These are phyloP conservation scores for Cadophora gregata DNA, from an alignment of 2,329 filamentous ascomycete species.

Conservation along the genomic window DNA sequence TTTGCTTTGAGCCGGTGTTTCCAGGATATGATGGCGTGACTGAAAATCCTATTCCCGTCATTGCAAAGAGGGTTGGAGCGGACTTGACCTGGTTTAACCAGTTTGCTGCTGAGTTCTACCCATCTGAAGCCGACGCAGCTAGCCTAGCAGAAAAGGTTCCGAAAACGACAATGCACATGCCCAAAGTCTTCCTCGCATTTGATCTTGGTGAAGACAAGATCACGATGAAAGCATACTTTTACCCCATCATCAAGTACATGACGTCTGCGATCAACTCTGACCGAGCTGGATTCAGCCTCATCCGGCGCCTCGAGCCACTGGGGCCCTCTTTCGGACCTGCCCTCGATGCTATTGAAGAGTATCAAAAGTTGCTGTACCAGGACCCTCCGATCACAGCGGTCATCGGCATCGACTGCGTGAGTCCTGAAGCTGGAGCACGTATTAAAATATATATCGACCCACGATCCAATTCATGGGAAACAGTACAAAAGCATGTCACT, in stretches of 20 bases:
- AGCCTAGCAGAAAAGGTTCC: not conserved
- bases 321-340: not conserved
- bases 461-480: not conserved
- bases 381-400: not conserved
- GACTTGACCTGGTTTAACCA: slow-evolving; percentile 1
- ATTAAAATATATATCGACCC: slow-evolving; percentile 7
- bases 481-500: not conserved
- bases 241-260: slow-evolving; percentile 12
- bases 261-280: not conserved
- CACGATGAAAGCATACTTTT: slow-evolving; percentile 5
- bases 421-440: slow-evolving; percentile 1
- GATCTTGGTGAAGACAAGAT: not conserved
- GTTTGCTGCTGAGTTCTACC: not conserved
- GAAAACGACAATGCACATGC: not conserved
- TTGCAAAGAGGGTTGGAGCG: not conserved
- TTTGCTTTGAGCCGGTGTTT: slow-evolving; percentile 6
- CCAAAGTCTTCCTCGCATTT: slow-evolving; percentile 6
- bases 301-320: not conserved
- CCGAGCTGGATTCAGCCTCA: not conserved
- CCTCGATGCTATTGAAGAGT: not conserved
- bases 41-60: not conserved
- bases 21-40: slow-evolving; percentile 1
- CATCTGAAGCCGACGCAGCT: not conserved
- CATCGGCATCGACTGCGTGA: slow-evolving; percentile 1
- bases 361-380: slow-evolving; percentile 2